These are phyloP conservation scores for Chytriomyces confervae DNA, from an alignment of 192 early-diverging fungal genomes.

Conservation along the genomic window DNA sequence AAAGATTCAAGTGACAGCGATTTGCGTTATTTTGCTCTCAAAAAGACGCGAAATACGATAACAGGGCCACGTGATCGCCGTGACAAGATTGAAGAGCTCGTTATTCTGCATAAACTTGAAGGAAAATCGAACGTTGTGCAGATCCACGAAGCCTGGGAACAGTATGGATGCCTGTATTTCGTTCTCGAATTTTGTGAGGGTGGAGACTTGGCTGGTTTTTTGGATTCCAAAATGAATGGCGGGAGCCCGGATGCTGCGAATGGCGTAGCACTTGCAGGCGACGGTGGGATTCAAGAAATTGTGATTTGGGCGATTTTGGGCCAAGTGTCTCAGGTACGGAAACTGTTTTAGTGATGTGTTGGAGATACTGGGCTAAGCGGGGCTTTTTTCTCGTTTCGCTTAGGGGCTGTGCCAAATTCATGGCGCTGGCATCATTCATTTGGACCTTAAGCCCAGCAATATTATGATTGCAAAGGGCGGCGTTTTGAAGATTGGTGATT, in stretches of 20 bases:
- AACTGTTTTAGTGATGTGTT: not conserved
- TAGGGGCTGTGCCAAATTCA: constrained; percentile 79
- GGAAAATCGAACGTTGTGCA: constrained; percentile 66
- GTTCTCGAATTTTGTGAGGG: constrained; percentile 86
- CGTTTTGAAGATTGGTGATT: constrained; percentile 86
- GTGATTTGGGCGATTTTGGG: constrained; percentile 77
- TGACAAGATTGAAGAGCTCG: constrained; percentile 79
- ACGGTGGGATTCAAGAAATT: constrained; percentile 57
- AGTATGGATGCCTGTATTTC: constrained; percentile 84
- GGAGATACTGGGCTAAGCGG: not conserved
- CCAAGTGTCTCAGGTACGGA: constrained; percentile 59
- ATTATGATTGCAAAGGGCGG: constrained; percentile 70
- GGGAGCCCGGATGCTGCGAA: no score
- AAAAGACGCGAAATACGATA: constrained; percentile 74
- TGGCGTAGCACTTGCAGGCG: constrained; percentile 15
- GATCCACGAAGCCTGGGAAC: constrained; percentile 88
- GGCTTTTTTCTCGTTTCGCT: not conserved
- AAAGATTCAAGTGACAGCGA: not conserved
- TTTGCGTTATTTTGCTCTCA: constrained; percentile 73
- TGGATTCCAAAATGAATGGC: constrained; percentile 37
- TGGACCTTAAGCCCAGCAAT: constrained; percentile 92
- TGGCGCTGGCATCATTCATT: constrained; percentile 71
- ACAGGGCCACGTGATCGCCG: constrained; percentile 71
- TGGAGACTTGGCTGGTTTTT: constrained; percentile 61
- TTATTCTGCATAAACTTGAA: constrained; percentile 75